A percentile compares a stretch with the other conserved stretches of the same genome.
Conservation (phyloP, 164 flowering plant genomes). For the Vitis cinerea region DNA sequence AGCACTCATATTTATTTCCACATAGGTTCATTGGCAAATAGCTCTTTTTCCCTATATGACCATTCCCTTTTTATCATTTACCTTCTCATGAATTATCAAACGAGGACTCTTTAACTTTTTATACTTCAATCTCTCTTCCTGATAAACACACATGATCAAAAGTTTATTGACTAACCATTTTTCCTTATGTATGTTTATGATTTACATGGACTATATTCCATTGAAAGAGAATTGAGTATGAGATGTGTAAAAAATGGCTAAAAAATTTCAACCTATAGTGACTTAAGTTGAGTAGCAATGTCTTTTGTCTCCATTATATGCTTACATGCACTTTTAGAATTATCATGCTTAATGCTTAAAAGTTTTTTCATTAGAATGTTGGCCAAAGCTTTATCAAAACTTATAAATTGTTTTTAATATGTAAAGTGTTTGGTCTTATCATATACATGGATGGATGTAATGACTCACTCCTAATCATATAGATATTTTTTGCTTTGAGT, state of each 20-base stretch:
- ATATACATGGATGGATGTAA: too few relatives aligned
- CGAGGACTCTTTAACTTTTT: background rate
- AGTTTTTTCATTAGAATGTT: background rate
- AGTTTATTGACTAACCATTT: constrained; percentile 7
- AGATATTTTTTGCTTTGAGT: too few relatives aligned
- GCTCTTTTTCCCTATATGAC: too few relatives aligned
- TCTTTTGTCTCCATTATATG: background rate
- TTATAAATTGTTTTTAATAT: background rate
- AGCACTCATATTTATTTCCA: too few relatives aligned
- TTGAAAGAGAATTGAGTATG: background rate
- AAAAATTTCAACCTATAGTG: background rate
- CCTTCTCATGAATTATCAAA: background rate
- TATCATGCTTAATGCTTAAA: background rate
- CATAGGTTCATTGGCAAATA: too few relatives aligned
- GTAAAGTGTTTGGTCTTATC: too few relatives aligned
- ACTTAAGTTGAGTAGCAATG: background rate
- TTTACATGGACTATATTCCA: constrained; percentile 7
- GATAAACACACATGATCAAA: constrained; percentile 8
- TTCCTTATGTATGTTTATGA: constrained; percentile 2
- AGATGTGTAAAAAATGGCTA: background rate
- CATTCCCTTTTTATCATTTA: background rate
- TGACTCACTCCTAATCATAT: too few relatives aligned
- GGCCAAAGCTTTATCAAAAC: background rate
- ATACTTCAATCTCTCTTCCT: background rate
- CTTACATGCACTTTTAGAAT: background rate